phyloP scores from a whole-genome alignment of 352 stramenopile genomes.

The Phytophthora parvispora region DNA sequence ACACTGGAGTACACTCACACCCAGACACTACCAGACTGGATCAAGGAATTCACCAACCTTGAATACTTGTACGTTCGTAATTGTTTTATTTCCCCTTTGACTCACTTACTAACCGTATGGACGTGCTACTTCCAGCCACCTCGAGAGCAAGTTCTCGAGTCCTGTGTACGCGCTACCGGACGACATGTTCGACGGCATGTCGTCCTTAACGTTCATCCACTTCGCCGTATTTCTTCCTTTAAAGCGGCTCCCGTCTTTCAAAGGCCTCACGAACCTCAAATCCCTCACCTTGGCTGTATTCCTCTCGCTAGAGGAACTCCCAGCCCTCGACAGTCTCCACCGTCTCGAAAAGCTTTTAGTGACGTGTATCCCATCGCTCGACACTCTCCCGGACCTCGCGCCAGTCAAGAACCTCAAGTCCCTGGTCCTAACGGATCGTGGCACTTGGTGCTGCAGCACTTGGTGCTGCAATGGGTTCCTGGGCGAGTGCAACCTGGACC shows the following conservation, averaged over 20 bases:
- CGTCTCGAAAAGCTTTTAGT: slow-evolving; percentile 28
- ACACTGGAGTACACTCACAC: not conserved
- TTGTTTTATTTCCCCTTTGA: not conserved
- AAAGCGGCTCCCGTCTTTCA: not conserved
- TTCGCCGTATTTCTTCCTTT: not conserved
- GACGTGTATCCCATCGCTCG: not conserved
- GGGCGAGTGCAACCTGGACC: slow-evolving; percentile 16
- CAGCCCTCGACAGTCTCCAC: slow-evolving; percentile 4
- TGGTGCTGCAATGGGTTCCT: slow-evolving; percentile 45
- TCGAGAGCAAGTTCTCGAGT: not conserved
- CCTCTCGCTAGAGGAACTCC: slow-evolving; percentile 7
- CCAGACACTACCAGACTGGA: not conserved
- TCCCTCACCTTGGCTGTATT: slow-evolving; percentile 7
- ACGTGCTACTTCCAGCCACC: not conserved
- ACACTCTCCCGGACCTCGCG: slow-evolving; percentile 17
- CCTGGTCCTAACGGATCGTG: slow-evolving; percentile 4
- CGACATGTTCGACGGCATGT: slow-evolving; percentile 3
- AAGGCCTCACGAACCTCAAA: not conserved
- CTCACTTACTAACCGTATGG: not conserved
- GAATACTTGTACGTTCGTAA: not conserved
- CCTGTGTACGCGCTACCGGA: not conserved
- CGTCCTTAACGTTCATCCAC: not conserved
- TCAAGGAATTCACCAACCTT: not conserved
- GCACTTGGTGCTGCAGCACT: slow-evolving; percentile 29
- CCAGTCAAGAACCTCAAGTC: slow-evolving; percentile 9